Evolutionary conservation across 129 eudicot species (phyloP).

Genomic region (Sambucus nigra): DNA sequence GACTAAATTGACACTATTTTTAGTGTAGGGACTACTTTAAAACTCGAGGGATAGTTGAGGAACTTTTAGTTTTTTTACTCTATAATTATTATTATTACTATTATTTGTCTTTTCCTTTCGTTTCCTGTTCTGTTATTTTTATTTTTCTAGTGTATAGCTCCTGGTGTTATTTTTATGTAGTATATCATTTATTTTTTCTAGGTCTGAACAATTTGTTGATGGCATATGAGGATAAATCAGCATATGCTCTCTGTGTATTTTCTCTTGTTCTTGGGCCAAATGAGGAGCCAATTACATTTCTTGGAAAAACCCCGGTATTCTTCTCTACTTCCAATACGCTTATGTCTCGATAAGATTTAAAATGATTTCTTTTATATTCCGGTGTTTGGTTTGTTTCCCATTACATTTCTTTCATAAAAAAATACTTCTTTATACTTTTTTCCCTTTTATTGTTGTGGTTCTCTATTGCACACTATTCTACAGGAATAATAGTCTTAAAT

Average conservation of each 20-base stretch:
- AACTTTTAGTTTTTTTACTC: neutral
- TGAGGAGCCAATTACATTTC: conserved; percentile 67
- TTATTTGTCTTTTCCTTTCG: neutral
- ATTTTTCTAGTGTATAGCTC: conserved; percentile 1
- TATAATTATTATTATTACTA: neutral
- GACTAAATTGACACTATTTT: no score
- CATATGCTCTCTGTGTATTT: conserved; percentile 75
- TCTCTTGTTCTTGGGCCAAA: conserved; percentile 81
- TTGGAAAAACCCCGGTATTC: conserved; percentile 71
- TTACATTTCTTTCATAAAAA: no score
- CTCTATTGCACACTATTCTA: no score
- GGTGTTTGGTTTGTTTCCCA: no score
- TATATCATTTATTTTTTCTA: conserved; percentile 15
- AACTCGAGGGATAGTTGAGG: no score
- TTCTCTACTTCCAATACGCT: neutral
- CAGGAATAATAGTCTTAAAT: no score
- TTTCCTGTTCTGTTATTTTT: neutral
- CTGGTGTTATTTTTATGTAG: conserved; percentile 1
- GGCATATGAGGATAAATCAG: conserved; percentile 96
- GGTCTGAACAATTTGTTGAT: conserved; percentile 80
- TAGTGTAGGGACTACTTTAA: no score
- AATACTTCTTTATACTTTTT: no score
- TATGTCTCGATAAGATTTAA: no score
- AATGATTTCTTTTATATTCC: no score
- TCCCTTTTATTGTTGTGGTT: no score